Base-by-base conservation (phyloP, 1,284 basidiomycete genomes). In the Apiotrichum porosum region DNA sequence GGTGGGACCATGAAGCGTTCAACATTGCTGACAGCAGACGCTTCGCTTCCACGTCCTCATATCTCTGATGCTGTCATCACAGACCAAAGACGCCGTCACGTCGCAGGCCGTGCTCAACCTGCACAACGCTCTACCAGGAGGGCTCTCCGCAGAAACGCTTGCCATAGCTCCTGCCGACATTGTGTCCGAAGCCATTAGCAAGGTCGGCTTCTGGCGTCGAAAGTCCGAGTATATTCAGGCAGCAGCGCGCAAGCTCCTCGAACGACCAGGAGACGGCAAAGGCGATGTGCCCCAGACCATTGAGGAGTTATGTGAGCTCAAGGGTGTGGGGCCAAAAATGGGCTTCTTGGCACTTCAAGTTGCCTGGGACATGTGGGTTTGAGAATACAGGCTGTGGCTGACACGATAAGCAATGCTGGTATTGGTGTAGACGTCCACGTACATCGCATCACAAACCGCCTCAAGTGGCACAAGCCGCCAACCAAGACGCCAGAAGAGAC, bases 371-470 rank as follows among this genome's bases (percentile, higher is more conserved):
- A 65, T 89, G 86, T 88, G 61, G 49, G 83, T 66, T 5, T 15
- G 12, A 36, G n/a, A 24, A 13, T 14, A 12, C 15, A 28, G 26
- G 26, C 12, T 6, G 26, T 12, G 6, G 26, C 45, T 44, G 35
- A 47, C 21, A 6, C 49, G 17, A 13, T 58, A 28, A 89, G 88
- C 38, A 93, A 95, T 60, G 78, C 81, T n/a, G 94, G 93, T 0
- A 95, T 98, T 32, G 94, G 94, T 0, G 93, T 97, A 0, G 94
- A 97, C 61, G 86, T 90, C 0, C 92, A 98, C 64, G 94, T 98
- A 1, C 92, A 97, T 61, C 78, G 94, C 1, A 93, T 97, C 48
- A 90, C 91, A 13, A 94, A 97, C 61, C 79, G 92, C 17, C 73
- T 97, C 0, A 84, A 86, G 19, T 97, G 94, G 94, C 90, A 95